Conservation (phyloP, 208 protist species). For the Trypanosoma boissoni region DNA sequence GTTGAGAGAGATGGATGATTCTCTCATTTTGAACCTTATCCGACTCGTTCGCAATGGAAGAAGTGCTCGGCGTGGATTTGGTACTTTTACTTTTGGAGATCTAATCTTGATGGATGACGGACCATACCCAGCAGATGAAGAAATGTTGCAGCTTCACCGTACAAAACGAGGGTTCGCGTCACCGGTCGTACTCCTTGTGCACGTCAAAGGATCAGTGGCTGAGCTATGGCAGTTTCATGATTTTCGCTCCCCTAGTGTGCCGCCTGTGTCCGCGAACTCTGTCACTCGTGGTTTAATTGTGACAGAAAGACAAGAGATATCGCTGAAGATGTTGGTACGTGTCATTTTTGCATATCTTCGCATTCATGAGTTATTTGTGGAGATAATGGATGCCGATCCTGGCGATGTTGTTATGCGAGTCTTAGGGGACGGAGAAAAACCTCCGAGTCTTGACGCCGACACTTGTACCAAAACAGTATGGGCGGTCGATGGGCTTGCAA, state of each 20-base stretch:
- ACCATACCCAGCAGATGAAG: slow-evolving; percentile 6
- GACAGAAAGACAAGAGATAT: slow-evolving; percentile 8
- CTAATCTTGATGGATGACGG: slow-evolving; percentile 20
- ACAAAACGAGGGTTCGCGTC: neutral
- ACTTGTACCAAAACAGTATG: slow-evolving; percentile 14
- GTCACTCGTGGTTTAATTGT: neutral
- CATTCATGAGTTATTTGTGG: slow-evolving; percentile 26
- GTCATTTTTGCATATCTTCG: slow-evolving; percentile 32
- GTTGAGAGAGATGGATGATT: slow-evolving; percentile 19
- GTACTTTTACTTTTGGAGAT: slow-evolving; percentile 20
- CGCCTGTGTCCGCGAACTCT: neutral
- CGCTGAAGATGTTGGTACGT: slow-evolving; percentile 19
- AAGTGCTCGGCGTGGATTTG: neutral
- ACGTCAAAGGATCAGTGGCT: slow-evolving; percentile 16
- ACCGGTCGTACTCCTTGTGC: slow-evolving; percentile 12
- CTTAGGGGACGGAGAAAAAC: slow-evolving; percentile 10
- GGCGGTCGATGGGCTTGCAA: slow-evolving; percentile 23
- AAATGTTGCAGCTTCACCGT: slow-evolving; percentile 3
- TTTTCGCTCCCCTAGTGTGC: neutral
- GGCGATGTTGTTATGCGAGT: slow-evolving; percentile 4
- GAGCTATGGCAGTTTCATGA: slow-evolving; percentile 28
- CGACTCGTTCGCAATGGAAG: slow-evolving; percentile 28
- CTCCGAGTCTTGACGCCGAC: slow-evolving; percentile 19
- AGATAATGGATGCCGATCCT: slow-evolving; percentile 5
- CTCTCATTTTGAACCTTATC: slow-evolving; percentile 25